Percentiles rank a stretch among this genome's conserved stretches.
These are phyloP conservation scores for Carex littledalei DNA, from an alignment of 176 grass and related monocot species.

Conservation along the genomic window DNA sequence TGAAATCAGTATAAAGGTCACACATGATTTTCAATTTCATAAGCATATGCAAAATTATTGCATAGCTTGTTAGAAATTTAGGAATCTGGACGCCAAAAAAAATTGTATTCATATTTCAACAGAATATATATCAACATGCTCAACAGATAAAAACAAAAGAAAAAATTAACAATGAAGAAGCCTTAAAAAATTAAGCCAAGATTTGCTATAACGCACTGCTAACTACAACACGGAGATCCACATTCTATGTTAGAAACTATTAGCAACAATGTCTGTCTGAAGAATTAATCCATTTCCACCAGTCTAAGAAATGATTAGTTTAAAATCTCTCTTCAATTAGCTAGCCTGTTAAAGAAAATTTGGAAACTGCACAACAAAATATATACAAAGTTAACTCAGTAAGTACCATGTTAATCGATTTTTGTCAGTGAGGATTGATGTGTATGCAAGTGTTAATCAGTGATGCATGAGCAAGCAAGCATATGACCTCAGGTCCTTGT, in stretches of 20 bases:
- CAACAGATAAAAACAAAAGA: not conserved
- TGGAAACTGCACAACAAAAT: slow-evolving; percentile 6
- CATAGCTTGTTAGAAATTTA: not conserved
- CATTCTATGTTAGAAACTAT: not conserved
- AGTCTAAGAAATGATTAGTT: not conserved
- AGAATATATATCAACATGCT: not conserved
- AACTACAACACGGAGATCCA: not conserved
- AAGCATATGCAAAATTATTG: not conserved
- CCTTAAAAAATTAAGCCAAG: not conserved
- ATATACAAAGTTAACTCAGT: not conserved
- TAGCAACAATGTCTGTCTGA: not conserved
- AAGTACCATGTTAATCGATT: not conserved
- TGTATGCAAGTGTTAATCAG: not conserved
- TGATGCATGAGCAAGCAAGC: not conserved
- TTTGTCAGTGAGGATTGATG: not conserved
- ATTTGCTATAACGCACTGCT: not conserved
- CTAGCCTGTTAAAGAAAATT: not conserved
- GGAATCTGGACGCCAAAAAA: not conserved
- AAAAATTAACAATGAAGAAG: not conserved
- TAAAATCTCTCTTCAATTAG: not conserved
- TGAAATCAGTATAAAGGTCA: not conserved
- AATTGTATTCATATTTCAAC: no score
- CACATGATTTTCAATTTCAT: not conserved
- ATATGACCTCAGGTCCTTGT: not conserved
- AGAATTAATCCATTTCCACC: not conserved